Evolutionary conservation across 257 asterid species (phyloP), one percentile per base, ranked within the genome.

Genomic region (Voacanga thouarsii): DNA sequence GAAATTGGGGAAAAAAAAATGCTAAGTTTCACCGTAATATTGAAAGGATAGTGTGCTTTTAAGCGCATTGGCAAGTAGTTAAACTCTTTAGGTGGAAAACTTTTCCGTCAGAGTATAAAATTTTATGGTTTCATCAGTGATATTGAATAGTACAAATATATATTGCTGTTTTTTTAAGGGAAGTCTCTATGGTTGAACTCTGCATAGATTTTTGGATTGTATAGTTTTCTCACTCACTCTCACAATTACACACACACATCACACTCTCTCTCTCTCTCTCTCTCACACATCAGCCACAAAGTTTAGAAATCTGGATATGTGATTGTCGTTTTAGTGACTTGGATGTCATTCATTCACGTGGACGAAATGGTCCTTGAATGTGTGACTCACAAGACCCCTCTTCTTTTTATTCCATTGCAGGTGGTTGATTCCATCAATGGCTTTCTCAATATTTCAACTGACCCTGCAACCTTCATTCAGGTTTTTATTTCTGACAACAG

Each of bases 381-480:
- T 19, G 2, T 19, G 21, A 51, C 26, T 74, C 57, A 53, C 7
- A 68, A 72, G 78, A 56, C 73, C 23, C 74, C 55, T 19, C 39
- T 53, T 73, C 28, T 75, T 57, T 80, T 64, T 41, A 59, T 49
- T 24, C 78, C 18, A 78, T 60, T 89, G 84, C 94, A 92, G 98
- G 82, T 94, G 73, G 87, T 89, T 80, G 97, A 86, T 74, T 86
- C 94, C 88, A 84, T 94, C 80, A 81, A 49, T 55, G 89, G 93
- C 6, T 91, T 61, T 70, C 81, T 92, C 84, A 85, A 89, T 81
- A 91, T 94, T 45, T 51, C 93, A 55, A 65, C 90, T 73, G 92
- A 92, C 51, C 98, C 98, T 14, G 86, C 92, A 33, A 90, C 98
- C 50, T 89, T 94, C 78, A 80, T 89, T 76, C 97, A 94, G 98